phyloP scores from a whole-genome alignment of 495 filamentous ascomycete genomes.

The Aspergillus egyptiacus region DNA sequence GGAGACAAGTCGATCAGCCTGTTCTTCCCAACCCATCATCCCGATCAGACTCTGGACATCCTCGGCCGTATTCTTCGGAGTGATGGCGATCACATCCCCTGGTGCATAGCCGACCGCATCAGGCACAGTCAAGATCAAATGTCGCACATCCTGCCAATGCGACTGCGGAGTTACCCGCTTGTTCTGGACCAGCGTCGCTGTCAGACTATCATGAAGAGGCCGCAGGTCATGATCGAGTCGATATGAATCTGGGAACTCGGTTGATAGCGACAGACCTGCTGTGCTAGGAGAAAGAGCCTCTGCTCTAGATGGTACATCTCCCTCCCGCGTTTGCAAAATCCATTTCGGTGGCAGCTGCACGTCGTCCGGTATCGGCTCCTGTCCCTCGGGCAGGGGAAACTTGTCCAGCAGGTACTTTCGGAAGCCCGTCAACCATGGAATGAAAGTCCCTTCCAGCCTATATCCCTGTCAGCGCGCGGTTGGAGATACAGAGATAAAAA shows the following conservation, averaged over 20 bases:
- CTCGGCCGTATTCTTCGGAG: constrained; percentile 74
- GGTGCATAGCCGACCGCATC: constrained; percentile 48
- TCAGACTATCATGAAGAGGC: constrained; percentile 48
- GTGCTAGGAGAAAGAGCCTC: background rate
- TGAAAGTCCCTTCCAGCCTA: constrained; percentile 75
- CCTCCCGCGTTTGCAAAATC: constrained; percentile 47
- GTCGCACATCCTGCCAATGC: constrained; percentile 95
- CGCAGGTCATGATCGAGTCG: constrained; percentile 43
- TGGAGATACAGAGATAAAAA: background rate
- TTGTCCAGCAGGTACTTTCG: constrained; percentile 54
- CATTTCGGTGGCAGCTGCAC: constrained; percentile 75
- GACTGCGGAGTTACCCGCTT: constrained; percentile 62
- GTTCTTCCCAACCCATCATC: constrained; percentile 65
- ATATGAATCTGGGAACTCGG: constrained; percentile 22
- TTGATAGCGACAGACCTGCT: constrained; percentile 1
- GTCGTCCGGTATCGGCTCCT: constrained; percentile 67
- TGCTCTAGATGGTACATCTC: background rate
- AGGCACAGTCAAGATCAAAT: constrained; percentile 53
- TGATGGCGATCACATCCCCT: constrained; percentile 71
- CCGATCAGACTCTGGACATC: constrained; percentile 72
- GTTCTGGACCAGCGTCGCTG: constrained; percentile 48
- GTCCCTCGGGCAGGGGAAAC: constrained; percentile 61
- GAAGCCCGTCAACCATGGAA: constrained; percentile 69
- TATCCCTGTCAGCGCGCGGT: constrained; percentile 13
- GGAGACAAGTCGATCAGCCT: constrained; percentile 60